Evolutionary conservation across 192 early-diverging fungal genomes (phyloP).

Genomic region (Gonapodya prolifera): DNA sequence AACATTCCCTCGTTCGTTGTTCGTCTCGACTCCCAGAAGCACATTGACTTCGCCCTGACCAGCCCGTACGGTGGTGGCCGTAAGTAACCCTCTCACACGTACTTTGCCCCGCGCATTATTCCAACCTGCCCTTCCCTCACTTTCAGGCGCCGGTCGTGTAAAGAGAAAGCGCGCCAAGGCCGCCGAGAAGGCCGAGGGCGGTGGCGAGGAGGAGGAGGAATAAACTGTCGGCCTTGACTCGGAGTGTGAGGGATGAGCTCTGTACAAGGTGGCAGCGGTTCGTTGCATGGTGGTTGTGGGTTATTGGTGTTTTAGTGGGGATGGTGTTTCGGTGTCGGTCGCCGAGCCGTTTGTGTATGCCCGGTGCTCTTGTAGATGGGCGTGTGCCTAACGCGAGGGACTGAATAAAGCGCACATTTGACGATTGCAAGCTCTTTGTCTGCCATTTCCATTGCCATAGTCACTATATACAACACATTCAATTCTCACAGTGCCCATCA

Average conservation of each 20-base stretch:
- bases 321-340: too few relatives aligned
- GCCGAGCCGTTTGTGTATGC: neutral
- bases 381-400: neutral
- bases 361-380: neutral
- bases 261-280: too few relatives aligned
- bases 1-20: constrained; percentile 94
- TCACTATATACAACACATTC: too few relatives aligned
- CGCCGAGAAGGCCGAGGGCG: constrained; percentile 30
- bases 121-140: neutral
- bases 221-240: neutral
- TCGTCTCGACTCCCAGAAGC: constrained; percentile 68
- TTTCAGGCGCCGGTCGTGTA: constrained; percentile 63
- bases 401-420: neutral
- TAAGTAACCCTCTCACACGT: neutral
- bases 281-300: too few relatives aligned
- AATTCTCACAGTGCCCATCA: too few relatives aligned
- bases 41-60: constrained; percentile 69
- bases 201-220: constrained; percentile 3
- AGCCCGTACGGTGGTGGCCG: constrained; percentile 96
- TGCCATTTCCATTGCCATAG: too few relatives aligned
- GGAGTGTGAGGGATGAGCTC: too few relatives aligned
- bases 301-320: too few relatives aligned
- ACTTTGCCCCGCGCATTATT: neutral
- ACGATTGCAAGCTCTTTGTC: neutral
- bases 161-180: constrained; percentile 85